Evolutionary conservation across 2,329 filamentous ascomycete species (phyloP), one percentile per base, ranked within the genome.

Genomic region (Cytospora paraplurivora): DNA sequence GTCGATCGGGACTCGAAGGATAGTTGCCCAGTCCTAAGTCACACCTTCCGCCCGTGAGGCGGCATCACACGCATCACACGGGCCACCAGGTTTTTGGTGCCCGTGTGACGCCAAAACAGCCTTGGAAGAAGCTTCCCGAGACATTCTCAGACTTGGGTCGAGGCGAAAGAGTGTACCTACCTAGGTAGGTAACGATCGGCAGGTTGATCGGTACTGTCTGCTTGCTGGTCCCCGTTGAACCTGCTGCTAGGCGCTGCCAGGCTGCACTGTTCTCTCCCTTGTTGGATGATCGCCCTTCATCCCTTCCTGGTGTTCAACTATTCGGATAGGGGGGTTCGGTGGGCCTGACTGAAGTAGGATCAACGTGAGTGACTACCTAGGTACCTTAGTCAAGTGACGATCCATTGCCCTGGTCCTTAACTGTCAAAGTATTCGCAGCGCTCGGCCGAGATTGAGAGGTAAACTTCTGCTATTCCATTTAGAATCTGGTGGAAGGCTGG

Each of bases 101-200:
- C 44, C 37, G 41, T 38, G 51, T 52, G 58, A 44, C 58, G 38
- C 58, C 33, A 35, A 7, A 44, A 61, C n/a, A 61, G 55, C 58
- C 58, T 61, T 61, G 51, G 21, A 55, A 27, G 27, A 6, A 7
- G 38, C 58, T 17, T 61, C 51, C 58, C 58, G 58, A 61, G 58
- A 61, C 58, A 61, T 32, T 53, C 27, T 47, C 49, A 59, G 35
- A 38, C 59, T 49, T 38, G 51, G 59, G 51, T 52, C 32, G 32
- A 37, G 32, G 47, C n/a, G 27, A 27, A 27, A 19, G 47, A 19
- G n/a, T 11, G 19, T 37, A 27, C 27, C 27, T 27, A 4, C 27
- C 27, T 27, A 27, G 27, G 27, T 27, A 27, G 27, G 27, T 27
- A 37, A 44, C 38, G 37, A 55, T 21, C 27, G 49, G 51, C 51